These are phyloP conservation scores for Andrographis paniculata DNA, from an alignment of 305 asterid genomes.

Conservation along the genomic window DNA sequence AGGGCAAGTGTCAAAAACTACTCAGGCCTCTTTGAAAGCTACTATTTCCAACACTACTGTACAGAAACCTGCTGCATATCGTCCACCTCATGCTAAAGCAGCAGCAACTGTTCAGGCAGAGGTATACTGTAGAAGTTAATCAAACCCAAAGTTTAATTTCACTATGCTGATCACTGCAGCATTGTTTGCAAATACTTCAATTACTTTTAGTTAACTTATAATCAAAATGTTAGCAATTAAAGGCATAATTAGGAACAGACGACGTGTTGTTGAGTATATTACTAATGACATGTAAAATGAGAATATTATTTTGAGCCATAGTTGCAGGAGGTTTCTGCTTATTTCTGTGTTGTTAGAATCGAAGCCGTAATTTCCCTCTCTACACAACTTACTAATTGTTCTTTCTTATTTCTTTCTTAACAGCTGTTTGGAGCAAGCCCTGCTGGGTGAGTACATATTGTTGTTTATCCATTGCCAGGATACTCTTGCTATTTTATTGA, in stretches of 20 bases:
- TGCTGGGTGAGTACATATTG: slow-evolving; percentile 48
- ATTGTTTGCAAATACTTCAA: not conserved
- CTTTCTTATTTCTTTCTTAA: slow-evolving; percentile 14
- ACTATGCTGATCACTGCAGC: not conserved
- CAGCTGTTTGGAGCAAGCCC: slow-evolving; percentile 78
- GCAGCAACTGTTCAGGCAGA: slow-evolving; percentile 88
- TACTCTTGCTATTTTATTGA: slow-evolving; percentile 13
- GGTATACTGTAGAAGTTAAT: slow-evolving; percentile 34
- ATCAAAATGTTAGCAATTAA: no score
- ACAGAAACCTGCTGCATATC: slow-evolving; percentile 90
- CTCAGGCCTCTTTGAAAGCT: slow-evolving; percentile 42
- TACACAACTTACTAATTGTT: slow-evolving; percentile 16
- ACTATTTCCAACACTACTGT: slow-evolving; percentile 41
- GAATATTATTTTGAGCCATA: no score
- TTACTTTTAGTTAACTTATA: no score
- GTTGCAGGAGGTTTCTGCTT: no score
- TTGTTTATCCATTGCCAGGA: not conserved
- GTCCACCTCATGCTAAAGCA: slow-evolving; percentile 95
- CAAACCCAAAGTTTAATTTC: slow-evolving; percentile 1
- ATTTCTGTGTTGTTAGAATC: no score
- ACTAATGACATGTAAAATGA: no score
- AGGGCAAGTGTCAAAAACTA: slow-evolving; percentile 64
- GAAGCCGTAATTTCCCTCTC: no score
- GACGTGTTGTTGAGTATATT: no score
- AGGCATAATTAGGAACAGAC: no score